Base-by-base conservation (phyloP, 371 early-diverging fungal species). In the Mortierella sp. region DNA sequence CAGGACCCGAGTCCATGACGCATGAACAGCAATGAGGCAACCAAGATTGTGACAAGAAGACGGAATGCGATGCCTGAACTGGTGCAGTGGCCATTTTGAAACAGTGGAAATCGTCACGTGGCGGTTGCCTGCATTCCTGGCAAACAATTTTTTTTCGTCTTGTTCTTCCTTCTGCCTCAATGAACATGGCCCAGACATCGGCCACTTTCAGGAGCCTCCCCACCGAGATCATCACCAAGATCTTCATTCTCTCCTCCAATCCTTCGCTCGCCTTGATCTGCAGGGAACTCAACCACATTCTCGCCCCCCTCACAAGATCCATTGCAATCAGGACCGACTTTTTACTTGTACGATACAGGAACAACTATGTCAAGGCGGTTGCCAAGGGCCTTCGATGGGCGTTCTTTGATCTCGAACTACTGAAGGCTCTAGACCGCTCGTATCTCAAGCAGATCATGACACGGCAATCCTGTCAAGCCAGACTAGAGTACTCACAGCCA, bases 371-470 rank as follows among this genome's bases (percentile, higher is more conserved):
- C 60, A 74, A 68, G 39, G 63, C 64, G 7, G 65, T 74, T 22
- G 41, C 68, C 44, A 74, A 74, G 34, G 76, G 76, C 39, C 68
- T 74, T 5, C 68, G 76, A 13, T 74, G 76, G 76, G n/a, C 60
- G 16, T 74, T 74, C 41, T 74, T 74, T 40, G 68, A 74, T 34
- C 57, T 64, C 2, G 69, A 56, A 13, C 50, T 74, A 13, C 47
- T 74, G 22, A 54, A 56, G 21, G 57, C 55, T 0, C 51, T 74
- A 2, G 76, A 74, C 43, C 60, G 69, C 14, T 27, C 64, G 0
- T 74, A 68, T 34, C 37, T 40, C 13, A 60, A 34, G 17, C 60
- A 63, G 21, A 19, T 5, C 5, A 6, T n/a, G n/a, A n/a, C n/a
- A n/a, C n/a, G n/a, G n/a, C n/a, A n/a, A n/a, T n/a, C n/a, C n/a